Conservation (phyloP, 1,284 basidiomycete genomes). For the Sparassis latifolia region DNA sequence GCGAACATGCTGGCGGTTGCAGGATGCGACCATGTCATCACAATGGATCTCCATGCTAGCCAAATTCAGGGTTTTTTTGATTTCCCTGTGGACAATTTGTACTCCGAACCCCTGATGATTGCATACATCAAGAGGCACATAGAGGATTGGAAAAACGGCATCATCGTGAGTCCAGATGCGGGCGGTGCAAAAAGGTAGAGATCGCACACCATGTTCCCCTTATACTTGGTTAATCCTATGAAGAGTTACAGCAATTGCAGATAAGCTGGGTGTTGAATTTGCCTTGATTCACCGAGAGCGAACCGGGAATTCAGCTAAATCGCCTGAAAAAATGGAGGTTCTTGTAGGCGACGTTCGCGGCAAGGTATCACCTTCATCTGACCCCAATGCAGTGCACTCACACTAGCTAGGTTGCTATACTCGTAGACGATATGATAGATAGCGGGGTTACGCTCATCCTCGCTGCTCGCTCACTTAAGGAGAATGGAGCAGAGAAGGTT, state of each 20-base stretch:
- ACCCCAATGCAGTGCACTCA: no score
- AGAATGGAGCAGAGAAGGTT: slow-evolving; percentile 87
- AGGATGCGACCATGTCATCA: slow-evolving; percentile 98
- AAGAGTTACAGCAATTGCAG: slow-evolving; percentile 91
- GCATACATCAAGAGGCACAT: slow-evolving; percentile 88
- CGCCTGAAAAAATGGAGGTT: slow-evolving; percentile 84
- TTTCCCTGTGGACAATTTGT: slow-evolving; percentile 97
- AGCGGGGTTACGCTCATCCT: slow-evolving; percentile 85
- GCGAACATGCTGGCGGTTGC: slow-evolving; percentile 97
- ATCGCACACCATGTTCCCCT: neutral
- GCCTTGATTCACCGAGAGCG: slow-evolving; percentile 94
- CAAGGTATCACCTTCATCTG: slow-evolving; percentile 46
- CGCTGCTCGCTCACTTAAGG: slow-evolving; percentile 80
- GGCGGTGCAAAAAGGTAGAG: slow-evolving; percentile 91
- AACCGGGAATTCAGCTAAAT: slow-evolving; percentile 43
- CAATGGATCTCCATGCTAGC: slow-evolving; percentile 96
- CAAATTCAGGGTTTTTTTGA: slow-evolving; percentile 99
- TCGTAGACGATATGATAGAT: slow-evolving; percentile 99
- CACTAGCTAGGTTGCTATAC: slow-evolving; percentile 67
- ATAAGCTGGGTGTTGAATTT: slow-evolving; percentile 94
- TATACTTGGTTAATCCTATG: neutral
- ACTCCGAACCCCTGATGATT: slow-evolving; percentile 84
- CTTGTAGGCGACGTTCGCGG: slow-evolving; percentile 93
- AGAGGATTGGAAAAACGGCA: slow-evolving; percentile 80
- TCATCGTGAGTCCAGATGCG: slow-evolving; percentile 96